These are phyloP conservation scores for Syzygium malaccense DNA, from an alignment of 441 rosid species.

Conservation along the genomic window DNA sequence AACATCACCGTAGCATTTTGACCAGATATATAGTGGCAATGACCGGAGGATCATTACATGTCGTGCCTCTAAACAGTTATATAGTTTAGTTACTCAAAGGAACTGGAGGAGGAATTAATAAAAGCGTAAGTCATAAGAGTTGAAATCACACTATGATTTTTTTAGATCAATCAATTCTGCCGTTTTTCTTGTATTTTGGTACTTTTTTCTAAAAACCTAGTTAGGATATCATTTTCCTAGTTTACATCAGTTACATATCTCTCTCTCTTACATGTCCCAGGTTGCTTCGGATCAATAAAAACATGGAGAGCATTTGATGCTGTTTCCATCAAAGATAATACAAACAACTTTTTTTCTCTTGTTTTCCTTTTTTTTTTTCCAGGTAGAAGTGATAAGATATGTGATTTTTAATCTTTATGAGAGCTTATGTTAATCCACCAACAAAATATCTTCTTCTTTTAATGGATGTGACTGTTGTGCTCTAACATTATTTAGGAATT, in stretches of 20 bases:
- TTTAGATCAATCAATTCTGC: accelerated
- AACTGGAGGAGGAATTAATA: neutral
- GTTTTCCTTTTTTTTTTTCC: neutral
- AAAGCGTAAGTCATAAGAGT: neutral
- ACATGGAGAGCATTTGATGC: neutral
- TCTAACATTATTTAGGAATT: neutral
- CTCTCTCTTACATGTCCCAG: neutral
- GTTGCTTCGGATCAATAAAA: neutral
- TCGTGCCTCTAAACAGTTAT: neutral
- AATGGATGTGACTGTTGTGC: neutral
- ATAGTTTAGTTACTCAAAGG: neutral
- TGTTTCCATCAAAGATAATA: neutral
- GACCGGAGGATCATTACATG: neutral
- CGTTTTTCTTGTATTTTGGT: neutral
- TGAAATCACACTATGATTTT: neutral
- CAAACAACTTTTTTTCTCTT: no score
- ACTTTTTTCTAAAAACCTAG: neutral
- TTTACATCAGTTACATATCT: neutral
- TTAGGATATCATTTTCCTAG: neutral
- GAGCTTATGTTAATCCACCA: neutral
- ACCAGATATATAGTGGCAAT: neutral
- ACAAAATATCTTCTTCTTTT: neutral
- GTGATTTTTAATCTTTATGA: neutral
- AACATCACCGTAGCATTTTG: neutral
- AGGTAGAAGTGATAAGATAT: neutral